Evolutionary conservation across 805 yeast species (phyloP).

Genomic region (Jamesozyma hellenica): DNA sequence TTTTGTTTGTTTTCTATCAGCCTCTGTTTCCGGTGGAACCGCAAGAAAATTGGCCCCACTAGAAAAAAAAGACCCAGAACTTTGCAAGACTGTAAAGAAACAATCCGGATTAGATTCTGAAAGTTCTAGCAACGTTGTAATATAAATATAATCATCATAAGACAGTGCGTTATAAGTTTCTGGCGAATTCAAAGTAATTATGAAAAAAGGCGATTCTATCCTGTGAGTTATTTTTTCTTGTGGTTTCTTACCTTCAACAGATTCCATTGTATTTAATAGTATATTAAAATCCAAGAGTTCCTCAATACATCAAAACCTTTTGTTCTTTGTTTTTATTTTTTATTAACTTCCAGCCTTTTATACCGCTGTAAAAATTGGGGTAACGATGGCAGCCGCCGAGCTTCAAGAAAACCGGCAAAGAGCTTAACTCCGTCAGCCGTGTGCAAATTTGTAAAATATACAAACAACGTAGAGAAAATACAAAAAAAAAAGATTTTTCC

Average conservation of each 20-base stretch:
- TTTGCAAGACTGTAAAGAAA: constrained; percentile 52
- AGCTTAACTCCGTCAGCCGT: no score
- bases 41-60: constrained; percentile 71
- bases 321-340: no score
- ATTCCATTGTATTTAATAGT: no score
- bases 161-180: constrained; percentile 54
- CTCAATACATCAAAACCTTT: no score
- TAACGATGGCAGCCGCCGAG: no score
- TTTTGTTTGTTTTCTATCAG: constrained; percentile 12
- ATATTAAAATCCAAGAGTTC: no score
- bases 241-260: neutral
- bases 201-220: constrained; percentile 31
- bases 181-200: constrained; percentile 61
- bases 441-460: no score
- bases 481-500: no score
- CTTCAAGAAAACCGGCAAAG: no score
- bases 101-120: constrained; percentile 59
- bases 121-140: constrained; percentile 48
- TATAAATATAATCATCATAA: constrained; percentile 49
- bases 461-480: no score
- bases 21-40: constrained; percentile 9
- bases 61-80: constrained; percentile 67
- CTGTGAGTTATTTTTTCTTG: constrained; percentile 10
- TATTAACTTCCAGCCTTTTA: no score
- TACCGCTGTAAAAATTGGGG: no score